These are phyloP conservation scores for Bryum argenteum DNA, from an alignment of 225 moss, liverwort and hornwort genomes.

Conservation along the genomic window DNA sequence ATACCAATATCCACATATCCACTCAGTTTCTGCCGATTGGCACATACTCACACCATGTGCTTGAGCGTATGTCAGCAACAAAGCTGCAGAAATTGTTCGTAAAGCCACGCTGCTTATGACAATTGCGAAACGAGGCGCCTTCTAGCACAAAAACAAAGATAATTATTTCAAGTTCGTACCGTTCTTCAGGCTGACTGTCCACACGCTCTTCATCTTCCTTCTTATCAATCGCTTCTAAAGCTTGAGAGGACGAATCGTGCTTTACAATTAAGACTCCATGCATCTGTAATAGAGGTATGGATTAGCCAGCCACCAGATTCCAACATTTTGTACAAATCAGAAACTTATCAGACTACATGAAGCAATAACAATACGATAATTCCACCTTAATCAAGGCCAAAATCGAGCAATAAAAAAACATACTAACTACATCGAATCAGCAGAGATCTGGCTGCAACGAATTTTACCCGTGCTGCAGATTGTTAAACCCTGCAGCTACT, in stretches of 20 bases:
- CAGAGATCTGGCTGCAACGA: not conserved
- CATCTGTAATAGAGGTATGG: conserved; percentile 13
- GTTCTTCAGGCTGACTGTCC: conserved; percentile 17
- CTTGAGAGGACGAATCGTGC: conserved; percentile 13
- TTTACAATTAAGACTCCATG: conserved; percentile 19
- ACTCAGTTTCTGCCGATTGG: conserved; percentile 1
- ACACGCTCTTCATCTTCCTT: conserved; percentile 25
- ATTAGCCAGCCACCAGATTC: not conserved
- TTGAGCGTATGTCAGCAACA: not conserved
- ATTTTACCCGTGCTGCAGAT: not conserved
- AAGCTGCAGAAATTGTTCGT: not conserved
- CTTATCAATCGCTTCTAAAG: not conserved
- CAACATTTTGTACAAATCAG: not conserved
- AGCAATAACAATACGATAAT: not conserved
- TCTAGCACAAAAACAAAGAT: conserved; percentile 3
- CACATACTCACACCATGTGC: conserved; percentile 7
- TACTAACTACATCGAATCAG: conserved; percentile 4
- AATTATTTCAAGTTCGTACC: conserved; percentile 10
- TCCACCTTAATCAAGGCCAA: not conserved
- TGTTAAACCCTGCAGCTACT: too few relatives aligned
- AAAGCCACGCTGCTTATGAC: not conserved
- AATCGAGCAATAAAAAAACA: not conserved
- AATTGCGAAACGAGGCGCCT: conserved; percentile 1
- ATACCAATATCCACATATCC: conserved; percentile 16
- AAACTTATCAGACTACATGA: not conserved